Evolutionary conservation across 257 asterid species (phyloP).

Genomic region (Solanum gandarillasii): DNA sequence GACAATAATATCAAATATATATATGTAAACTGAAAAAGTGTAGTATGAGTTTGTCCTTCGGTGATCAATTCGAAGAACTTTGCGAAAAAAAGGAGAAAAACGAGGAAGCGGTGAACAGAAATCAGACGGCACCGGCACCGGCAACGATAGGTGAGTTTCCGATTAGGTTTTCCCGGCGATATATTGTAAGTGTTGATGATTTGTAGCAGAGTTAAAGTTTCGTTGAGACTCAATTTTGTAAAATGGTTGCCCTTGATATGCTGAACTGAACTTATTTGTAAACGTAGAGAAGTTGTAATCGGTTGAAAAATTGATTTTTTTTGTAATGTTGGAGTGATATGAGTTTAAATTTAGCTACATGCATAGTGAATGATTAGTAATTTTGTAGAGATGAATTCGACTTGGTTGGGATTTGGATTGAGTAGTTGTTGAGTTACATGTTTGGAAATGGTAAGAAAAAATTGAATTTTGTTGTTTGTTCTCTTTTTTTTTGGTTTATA

Average conservation of each 20-base stretch:
- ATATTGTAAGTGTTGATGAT: neutral
- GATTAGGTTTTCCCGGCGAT: neutral
- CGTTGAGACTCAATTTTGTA: neutral
- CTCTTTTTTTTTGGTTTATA: neutral
- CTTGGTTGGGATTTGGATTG: neutral
- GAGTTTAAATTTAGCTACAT: neutral
- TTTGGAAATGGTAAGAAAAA: neutral
- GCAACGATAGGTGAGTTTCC: neutral
- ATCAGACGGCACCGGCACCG: neutral
- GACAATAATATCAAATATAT: neutral
- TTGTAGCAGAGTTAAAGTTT: neutral
- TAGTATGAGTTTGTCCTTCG: neutral
- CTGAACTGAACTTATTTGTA: neutral
- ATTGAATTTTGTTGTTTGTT: neutral
- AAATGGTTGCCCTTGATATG: neutral
- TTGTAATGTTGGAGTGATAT: neutral
- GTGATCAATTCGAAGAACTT: neutral
- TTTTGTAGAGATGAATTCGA: neutral
- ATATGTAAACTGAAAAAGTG: neutral
- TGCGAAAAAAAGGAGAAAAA: neutral
- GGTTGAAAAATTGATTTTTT: neutral
- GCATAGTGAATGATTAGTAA: neutral
- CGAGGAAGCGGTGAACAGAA: neutral
- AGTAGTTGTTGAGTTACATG: neutral
- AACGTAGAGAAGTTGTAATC: neutral